These are phyloP conservation scores for Lipomyces kockii DNA, from an alignment of 805 yeast species.

Conservation along the genomic window DNA sequence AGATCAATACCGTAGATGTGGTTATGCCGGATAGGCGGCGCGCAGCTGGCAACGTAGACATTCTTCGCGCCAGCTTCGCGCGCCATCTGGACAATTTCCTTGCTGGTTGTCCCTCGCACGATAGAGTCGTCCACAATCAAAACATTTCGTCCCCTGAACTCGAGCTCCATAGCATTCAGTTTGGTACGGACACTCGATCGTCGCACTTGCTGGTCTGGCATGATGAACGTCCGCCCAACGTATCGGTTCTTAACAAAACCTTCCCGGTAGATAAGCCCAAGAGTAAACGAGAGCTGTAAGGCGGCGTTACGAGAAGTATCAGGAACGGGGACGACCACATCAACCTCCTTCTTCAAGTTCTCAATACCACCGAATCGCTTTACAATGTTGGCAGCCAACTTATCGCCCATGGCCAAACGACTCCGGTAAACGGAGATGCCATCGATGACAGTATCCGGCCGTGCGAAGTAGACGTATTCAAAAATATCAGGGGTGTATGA, in stretches of 20 bases:
- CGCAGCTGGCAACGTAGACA: slow-evolving; percentile 96
- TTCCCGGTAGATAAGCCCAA: slow-evolving; percentile 87
- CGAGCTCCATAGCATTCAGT: slow-evolving; percentile 93
- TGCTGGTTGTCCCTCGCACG: slow-evolving; percentile 96
- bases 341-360: slow-evolving; percentile 63
- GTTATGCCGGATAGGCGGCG: slow-evolving; percentile 96
- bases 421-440: slow-evolving; percentile 96
- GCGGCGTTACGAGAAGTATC: slow-evolving; percentile 98
- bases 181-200: slow-evolving; percentile 92
- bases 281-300: slow-evolving; percentile 81
- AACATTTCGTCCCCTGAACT: slow-evolving; percentile 82
- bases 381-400: slow-evolving; percentile 74
- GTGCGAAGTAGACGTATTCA: slow-evolving; percentile 96
- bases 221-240: slow-evolving; percentile 96
- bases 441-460: slow-evolving; percentile 95
- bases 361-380: slow-evolving; percentile 51
- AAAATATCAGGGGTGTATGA: slow-evolving; percentile 93
- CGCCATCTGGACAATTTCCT: slow-evolving; percentile 98
- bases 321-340: slow-evolving; percentile 97
- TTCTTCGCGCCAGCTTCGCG: slow-evolving; percentile 94
- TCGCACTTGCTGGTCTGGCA: slow-evolving; percentile 97
- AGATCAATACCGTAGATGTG: slow-evolving; percentile 97
- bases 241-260: slow-evolving; percentile 97
- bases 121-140: slow-evolving; percentile 94
- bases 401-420: slow-evolving; percentile 90